Evolutionary conservation across 352 stramenopile species (phyloP).

Genomic region (Pythium dissotocum): DNA sequence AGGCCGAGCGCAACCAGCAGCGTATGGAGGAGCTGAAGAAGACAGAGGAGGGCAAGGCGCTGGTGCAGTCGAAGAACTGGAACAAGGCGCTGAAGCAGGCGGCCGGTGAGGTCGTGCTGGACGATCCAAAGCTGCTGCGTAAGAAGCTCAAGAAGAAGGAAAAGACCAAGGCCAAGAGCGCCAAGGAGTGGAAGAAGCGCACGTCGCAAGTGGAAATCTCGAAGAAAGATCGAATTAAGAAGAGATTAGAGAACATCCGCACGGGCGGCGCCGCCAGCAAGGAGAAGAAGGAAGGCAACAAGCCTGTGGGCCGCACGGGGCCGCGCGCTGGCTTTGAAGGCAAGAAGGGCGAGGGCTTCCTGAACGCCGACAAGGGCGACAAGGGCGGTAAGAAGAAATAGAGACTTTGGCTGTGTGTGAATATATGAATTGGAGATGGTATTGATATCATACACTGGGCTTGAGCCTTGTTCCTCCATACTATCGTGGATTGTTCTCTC

Average conservation of each 20-base stretch:
- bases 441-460: constrained; percentile 25
- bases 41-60: constrained; percentile 67
- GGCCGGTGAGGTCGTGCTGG: constrained; percentile 59
- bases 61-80: constrained; percentile 67
- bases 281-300: constrained; percentile 40
- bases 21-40: constrained; percentile 80
- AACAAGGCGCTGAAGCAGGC: constrained; percentile 77
- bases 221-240: constrained; percentile 71
- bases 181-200: constrained; percentile 80
- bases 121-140: constrained; percentile 77
- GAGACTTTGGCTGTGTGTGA: constrained; percentile 27
- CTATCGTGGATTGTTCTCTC: too few relatives aligned
- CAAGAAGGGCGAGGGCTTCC: constrained; percentile 75
- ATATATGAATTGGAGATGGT: constrained; percentile 43
- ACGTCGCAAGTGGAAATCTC: constrained; percentile 52
- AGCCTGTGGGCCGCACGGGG: constrained; percentile 19
- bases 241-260: constrained; percentile 46
- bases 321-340: constrained; percentile 78
- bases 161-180: constrained; percentile 75
- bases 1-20: constrained; percentile 74
- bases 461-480: not conserved
- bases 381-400: constrained; percentile 37
- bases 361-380: constrained; percentile 56
- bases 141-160: constrained; percentile 87
- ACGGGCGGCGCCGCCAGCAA: constrained; percentile 26